Evolutionary conservation across 768 basidiomycete genomes (phyloP), one percentile per base, ranked within the genome.

Genomic region (Phallus indusiatus): DNA sequence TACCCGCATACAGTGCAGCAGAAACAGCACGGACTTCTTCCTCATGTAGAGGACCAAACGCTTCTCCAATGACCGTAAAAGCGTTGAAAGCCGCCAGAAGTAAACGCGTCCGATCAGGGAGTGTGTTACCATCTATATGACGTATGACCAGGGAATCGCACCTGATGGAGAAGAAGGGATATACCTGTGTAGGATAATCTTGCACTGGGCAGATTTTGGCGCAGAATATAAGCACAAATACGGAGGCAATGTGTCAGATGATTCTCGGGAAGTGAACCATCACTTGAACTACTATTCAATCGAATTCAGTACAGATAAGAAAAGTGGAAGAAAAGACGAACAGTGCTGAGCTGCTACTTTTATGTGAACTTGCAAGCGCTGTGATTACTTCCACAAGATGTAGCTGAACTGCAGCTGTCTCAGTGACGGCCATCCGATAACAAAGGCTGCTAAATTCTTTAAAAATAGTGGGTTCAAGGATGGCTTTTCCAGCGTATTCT

Each of bases 391-490:
- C 86, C 1, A 90, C 74, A 20, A 97, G 77, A 56, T 86, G 80
- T 0, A 81, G 73, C 65, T 93, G 88, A 33, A 91, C 79, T 0
- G 66, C 73, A 0, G 90, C 83, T 0, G 84, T 75, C 67, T 95
- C 94, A 0, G 88, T 89, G 79, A 97, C 83, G 0, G 87, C 90
- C 72, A 97, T 83, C 5, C 95, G 82, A 67, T 95, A 93, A 68
- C 86, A 91, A 4, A 97, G 74, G 51, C 85, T 86, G 64, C 87
- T 82, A 48, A 98, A 83, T 71, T 99, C 95, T 51, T 93, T 90
- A 67, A 95, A 95, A 24, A 91, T 81, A 0, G 84, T 78, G 1
- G 86, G 84, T 42, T 94, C 88, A 60, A 88, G 76, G 35, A 97
- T 79, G 0, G 86, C 89, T 28, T 79, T 81, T 1, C 95, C 95